These are phyloP conservation scores for Saturnispora serradocipensis DNA, from an alignment of 805 yeast species.

Conservation along the genomic window DNA sequence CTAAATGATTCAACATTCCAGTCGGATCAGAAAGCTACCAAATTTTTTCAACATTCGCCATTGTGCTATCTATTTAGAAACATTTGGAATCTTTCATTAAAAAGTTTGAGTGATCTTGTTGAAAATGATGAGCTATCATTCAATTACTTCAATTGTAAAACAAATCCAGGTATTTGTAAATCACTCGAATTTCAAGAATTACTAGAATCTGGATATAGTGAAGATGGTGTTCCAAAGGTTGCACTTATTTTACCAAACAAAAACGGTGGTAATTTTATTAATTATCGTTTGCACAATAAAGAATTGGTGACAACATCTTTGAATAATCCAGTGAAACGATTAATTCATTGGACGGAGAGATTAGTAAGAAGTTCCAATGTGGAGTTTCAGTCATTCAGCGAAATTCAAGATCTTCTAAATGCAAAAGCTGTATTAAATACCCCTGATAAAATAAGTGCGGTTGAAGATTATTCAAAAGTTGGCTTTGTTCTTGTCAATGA, in stretches of 20 bases:
- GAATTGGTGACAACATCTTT: neutral
- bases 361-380: conserved; percentile 5
- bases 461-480: conserved; percentile 32
- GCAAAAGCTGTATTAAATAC: neutral
- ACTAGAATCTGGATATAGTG: conserved; percentile 10
- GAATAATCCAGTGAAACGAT: conserved; percentile 20
- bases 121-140: conserved; percentile 14
- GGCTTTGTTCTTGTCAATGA: conserved; percentile 49
- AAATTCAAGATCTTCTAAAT: conserved; percentile 7
- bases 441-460: conserved; percentile 18
- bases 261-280: conserved; percentile 38
- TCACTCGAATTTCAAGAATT: conserved; percentile 38
- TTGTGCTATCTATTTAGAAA: conserved; percentile 44
- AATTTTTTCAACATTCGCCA: conserved; percentile 35
- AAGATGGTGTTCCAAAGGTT: conserved; percentile 17
- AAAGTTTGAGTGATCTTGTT: conserved; percentile 28
- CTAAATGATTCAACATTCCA: conserved; percentile 28
- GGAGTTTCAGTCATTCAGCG: conserved; percentile 4
- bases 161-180: conserved; percentile 42
- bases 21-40: conserved; percentile 26
- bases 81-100: conserved; percentile 50
- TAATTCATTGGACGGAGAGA: conserved; percentile 39
- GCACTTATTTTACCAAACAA: conserved; percentile 39
- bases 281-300: conserved; percentile 23
- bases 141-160: conserved; percentile 52